Percentiles rank a stretch among this genome's conserved stretches.
These are phyloP conservation scores for Pichia sp. DNA, from an alignment of 1,139 yeast genomes.

Conservation along the genomic window DNA sequence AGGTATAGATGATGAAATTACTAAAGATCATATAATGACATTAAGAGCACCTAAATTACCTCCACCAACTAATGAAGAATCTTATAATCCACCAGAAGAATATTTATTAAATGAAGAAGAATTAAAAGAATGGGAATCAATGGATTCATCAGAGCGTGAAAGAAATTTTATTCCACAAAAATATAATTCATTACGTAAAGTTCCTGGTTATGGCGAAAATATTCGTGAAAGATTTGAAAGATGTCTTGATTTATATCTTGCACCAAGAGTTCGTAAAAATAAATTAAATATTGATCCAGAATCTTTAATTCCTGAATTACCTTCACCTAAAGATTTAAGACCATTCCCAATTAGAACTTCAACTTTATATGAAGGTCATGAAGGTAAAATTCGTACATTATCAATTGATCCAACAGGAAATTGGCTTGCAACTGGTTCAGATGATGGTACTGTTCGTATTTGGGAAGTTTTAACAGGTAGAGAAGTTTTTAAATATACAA, in stretches of 20 bases:
- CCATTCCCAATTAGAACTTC: conserved; percentile 97
- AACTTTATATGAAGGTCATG: conserved; percentile 77
- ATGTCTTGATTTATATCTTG: conserved; percentile 85
- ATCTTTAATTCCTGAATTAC: conserved; percentile 89
- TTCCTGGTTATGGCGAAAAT: conserved; percentile 85
- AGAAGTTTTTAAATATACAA: conserved; percentile 65
- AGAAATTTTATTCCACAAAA: conserved; percentile 78
- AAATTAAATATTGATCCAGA: conserved; percentile 95
- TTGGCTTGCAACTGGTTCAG: conserved; percentile 97
- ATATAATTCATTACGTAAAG: conserved; percentile 75
- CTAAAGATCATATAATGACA: conserved; percentile 72
- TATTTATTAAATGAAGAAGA: conserved; percentile 80
- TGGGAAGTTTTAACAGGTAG: conserved; percentile 98
- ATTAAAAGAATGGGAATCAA: conserved; percentile 60
- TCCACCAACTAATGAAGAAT: conserved; percentile 95
- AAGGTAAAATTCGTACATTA: conserved; percentile 72
- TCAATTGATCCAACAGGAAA: conserved; percentile 85
- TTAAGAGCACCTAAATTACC: conserved; percentile 91
- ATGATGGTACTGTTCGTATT: conserved; percentile 90
- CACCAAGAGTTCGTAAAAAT: conserved; percentile 92
- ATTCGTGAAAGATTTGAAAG: conserved; percentile 92
- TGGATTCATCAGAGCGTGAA: conserved; percentile 75
- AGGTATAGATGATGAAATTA: conserved; percentile 52
- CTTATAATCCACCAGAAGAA: conserved; percentile 97
- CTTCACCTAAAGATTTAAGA: conserved; percentile 92